Base-by-base conservation (phyloP, 2,329 filamentous ascomycete species). In the Didymella lethalis region DNA sequence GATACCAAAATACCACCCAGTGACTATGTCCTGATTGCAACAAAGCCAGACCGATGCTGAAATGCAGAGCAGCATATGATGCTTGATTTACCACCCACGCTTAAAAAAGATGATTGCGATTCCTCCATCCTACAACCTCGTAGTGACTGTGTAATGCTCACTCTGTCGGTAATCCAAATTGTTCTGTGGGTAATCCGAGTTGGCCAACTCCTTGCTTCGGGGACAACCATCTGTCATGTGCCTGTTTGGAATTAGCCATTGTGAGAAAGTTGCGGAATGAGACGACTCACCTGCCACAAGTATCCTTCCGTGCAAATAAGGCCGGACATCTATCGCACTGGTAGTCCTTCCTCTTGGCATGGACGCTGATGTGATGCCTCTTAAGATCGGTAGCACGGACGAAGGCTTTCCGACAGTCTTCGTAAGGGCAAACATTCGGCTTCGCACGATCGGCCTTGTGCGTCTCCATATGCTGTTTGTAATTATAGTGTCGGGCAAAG, bases 401-500 rank as follows among this genome's bases (percentile, higher is more conserved):
- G 76, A 96, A 96, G 50, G 86, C 86, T 78, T 90, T 92, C 65
- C 79, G 83, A 77, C 93, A 97, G 51, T 83, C 84, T 2, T 82
- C 76, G 29, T 87, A 79, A 1, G 80, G 80, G 76, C 93, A 96
- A 1, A 83, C 82, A 69, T 92, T 90, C 0, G 88, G 87, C 68
- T 90, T 91, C 68, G 86, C 86, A 56, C 90, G 84, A 59, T 86
- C 84, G 14, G 91, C 87, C 71, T 95, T 88, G 72, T 97, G 93
- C 0, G 88, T 93, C 71, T 93, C 89, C 83, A 93, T 85, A 75
- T 96, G 93, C 29, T 92, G 90, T 71, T 91, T 93, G 79, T 89
- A 92, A 78, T 96, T 96, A 80, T 94, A 96, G 69, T 87, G 89
- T 62, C 93, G 84, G 64, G 91, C 91, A 74, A 96, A 96, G 16